These are phyloP conservation scores for Phytophthora syringae DNA, from an alignment of 352 stramenopile species.

Conservation along the genomic window DNA sequence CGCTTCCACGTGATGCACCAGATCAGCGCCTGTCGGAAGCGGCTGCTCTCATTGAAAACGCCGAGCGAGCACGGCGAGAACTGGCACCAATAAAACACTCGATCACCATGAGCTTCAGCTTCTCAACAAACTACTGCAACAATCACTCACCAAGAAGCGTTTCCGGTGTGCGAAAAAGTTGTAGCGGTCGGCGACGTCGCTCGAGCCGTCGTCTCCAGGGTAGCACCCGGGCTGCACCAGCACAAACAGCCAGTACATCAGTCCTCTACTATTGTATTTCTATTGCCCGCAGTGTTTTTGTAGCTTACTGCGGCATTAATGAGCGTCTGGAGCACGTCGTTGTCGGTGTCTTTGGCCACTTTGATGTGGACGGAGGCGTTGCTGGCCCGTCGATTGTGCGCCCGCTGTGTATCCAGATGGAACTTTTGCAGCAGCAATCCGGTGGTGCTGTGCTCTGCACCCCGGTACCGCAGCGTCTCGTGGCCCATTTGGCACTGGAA, in stretches of 20 bases:
- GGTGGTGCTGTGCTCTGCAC: slow-evolving; percentile 10
- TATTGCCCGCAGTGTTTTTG: not conserved
- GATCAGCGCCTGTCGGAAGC: slow-evolving; percentile 61
- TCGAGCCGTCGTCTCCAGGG: slow-evolving; percentile 56
- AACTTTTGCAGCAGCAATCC: slow-evolving; percentile 32
- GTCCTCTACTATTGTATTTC: not conserved
- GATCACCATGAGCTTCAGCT: not conserved
- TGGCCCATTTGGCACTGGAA: slow-evolving; percentile 9
- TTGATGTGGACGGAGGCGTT: not conserved
- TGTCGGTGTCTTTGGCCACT: not conserved
- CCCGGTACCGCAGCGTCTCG: slow-evolving; percentile 28
- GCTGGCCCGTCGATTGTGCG: not conserved
- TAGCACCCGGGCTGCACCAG: slow-evolving; percentile 51
- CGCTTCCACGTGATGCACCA: slow-evolving; percentile 75
- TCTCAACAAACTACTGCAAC: too few relatives aligned
- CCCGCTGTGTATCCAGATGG: slow-evolving; percentile 9
- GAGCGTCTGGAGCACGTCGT: slow-evolving; percentile 25
- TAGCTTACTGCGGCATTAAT: slow-evolving; percentile 34
- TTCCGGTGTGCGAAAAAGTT: slow-evolving; percentile 73
- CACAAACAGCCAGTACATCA: not conserved
- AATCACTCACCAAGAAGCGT: slow-evolving; percentile 56
- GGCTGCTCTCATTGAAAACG: slow-evolving; percentile 53
- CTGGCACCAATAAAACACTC: slow-evolving; percentile 21
- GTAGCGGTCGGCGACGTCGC: slow-evolving; percentile 59
- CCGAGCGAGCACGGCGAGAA: slow-evolving; percentile 67